Base-by-base conservation (phyloP, 2,329 filamentous ascomycete species). In the Fusarium pseudoanthophilum region DNA sequence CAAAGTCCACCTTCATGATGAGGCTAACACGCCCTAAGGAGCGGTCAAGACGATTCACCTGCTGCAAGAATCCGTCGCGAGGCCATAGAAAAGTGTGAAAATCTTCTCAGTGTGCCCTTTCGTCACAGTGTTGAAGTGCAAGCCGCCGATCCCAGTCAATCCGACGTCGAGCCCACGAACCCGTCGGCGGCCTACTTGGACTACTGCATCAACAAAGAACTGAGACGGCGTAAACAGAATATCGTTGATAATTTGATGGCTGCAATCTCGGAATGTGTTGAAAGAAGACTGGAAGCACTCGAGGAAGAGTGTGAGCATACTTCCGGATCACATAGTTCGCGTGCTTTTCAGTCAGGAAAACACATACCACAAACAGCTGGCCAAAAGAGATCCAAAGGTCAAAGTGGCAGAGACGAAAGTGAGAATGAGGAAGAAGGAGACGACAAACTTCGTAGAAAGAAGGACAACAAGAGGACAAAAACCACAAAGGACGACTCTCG, bases 391-490 rank as follows among this genome's bases (percentile, higher is more conserved):
- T 65, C 72, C 26, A 68, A 67, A 42, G 63, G 62, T 2, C 59
- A 72, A 30, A 63, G 67, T 9, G 67, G 71, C n/a, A 51, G 64
- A 28, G 77, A 79, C 49, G 80, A 78, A 11, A 78, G 79, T n/a
- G 75, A 80, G n/a, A 60, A 67, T 26, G 73, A 74, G 30, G 79
- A 77, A 15, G 80, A 77, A 11, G 79, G 75, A 21, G 81, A 75
- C 21, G 75, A 77, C 24, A 76, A 76, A 11, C 78, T 34, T 14
- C 78, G 79, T n/a, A 79, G 79, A 64, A 80, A 79, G 32, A 73
- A 73, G 51, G 78, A 79, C 4, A 82, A 74, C 57, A 84, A 84
- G 65, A 80, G 82, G 36, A 79, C 80, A 32, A 83, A 80, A 69
- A 83, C 75, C 42, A 82, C 75, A 46, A 78, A 80, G 10, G 74